A percentile compares a stretch with the other conserved stretches of the same genome.
Conservation (phyloP, 371 early-diverging fungal genomes). For the Dinochytrium kinnereticum region DNA sequence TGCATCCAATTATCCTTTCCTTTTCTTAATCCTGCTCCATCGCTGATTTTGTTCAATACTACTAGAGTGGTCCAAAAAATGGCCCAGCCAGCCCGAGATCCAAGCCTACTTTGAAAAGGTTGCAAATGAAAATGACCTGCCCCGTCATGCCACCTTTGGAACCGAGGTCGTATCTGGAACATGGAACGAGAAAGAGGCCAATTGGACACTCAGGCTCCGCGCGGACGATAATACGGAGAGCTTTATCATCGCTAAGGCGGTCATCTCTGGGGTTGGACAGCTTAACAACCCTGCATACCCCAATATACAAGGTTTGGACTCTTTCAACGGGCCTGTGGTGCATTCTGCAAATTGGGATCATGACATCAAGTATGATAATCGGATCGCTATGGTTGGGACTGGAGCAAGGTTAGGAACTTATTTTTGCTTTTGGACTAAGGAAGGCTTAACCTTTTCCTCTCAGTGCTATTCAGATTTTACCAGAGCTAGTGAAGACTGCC, state of each 20-base stretch:
- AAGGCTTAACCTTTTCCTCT: not conserved
- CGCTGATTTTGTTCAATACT: not conserved
- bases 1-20: no score
- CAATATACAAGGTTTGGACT: conserved; percentile 55
- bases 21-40: not conserved
- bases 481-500: conserved; percentile 50
- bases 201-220: not conserved
- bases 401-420: conserved; percentile 29
- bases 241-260: conserved; percentile 27
- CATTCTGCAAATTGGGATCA: conserved; percentile 41
- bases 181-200: not conserved
- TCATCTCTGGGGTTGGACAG: conserved; percentile 51
- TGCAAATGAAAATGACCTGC: conserved; percentile 54
- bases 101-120: conserved; percentile 55
- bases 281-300: conserved; percentile 58
- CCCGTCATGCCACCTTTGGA: conserved; percentile 47
- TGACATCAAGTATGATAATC: conserved; percentile 11
- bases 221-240: not conserved
- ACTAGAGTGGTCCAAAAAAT: conserved; percentile 54
- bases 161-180: conserved; percentile 12
- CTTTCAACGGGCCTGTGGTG: conserved; percentile 40
- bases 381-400: conserved; percentile 40
- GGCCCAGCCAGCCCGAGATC: conserved; percentile 58
- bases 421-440: no score
- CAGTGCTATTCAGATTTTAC: conserved; percentile 56